Base-by-base conservation (phyloP, 2,329 filamentous ascomycete species). In the Pseudonectria foliicola region DNA sequence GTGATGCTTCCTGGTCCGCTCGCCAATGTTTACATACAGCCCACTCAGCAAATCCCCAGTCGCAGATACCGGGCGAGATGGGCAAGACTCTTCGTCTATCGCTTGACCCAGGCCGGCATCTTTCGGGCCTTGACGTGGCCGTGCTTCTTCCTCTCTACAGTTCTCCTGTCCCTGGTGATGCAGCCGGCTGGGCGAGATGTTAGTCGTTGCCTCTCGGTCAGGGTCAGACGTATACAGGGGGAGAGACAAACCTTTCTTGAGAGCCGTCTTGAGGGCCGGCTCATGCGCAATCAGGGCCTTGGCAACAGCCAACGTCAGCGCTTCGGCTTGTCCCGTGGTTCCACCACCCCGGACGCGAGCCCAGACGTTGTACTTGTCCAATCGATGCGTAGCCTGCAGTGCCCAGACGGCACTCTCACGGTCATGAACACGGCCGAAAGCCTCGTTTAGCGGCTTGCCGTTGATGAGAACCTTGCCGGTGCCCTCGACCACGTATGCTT, bases 361-460 rank as follows among this genome's bases (percentile, higher is more conserved):
- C 81, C 87, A 98, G 4, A 95, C 78, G 55, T 98, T 98, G 70
- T 98, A 98, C 63, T 95, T 96, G 70, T 95, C 88, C 45, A 94
- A 64, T 44, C 92, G 73, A 28, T 83, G 71, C 15, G 88, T 93
- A 32, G 79, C 74, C 53, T 89, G 87, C 54, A 98, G 64, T 7
- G 90, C 80, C 90, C 90, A 98, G 4, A 95, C 68, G 3, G 86
- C 90, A 56, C 87, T 95, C 68, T 96, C 92, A 28, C 92, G 80
- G 62, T 98, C 90, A 59, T 98, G 90, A 33, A 95, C 64, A 25
- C 92, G 80, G 24, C 81, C 85, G 60, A 98, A 98, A 14, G 77
- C 80, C 33, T 92, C 76, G 33, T 74, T 75, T 37, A 98, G 67
- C n/a, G 75, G 77, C 66, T 88, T 90, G 43, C 89, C 89, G 59